Conservation (phyloP, 2,329 filamentous ascomycete species). For the Penicillium sp. region DNA sequence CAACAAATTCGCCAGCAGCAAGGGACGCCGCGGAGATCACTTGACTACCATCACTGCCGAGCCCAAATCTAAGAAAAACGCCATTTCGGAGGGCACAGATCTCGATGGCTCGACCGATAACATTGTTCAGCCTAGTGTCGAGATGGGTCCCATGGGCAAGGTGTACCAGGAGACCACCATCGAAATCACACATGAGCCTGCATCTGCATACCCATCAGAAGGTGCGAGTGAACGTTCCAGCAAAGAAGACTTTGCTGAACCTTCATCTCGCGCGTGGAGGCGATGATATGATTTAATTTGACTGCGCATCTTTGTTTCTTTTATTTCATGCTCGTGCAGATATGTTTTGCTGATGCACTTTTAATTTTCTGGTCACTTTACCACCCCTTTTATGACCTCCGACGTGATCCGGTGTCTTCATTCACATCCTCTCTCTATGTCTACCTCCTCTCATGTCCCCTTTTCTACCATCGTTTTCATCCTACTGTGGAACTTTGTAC, state of each 20-base stretch:
- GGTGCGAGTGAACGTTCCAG: slow-evolving; percentile 28
- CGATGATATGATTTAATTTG: slow-evolving; percentile 12
- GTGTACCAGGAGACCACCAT: slow-evolving; percentile 48
- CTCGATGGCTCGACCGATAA: slow-evolving; percentile 49
- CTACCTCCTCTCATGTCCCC: slow-evolving; percentile 1
- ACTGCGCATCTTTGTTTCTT: background rate
- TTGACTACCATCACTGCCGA: slow-evolving; percentile 32
- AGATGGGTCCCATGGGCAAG: slow-evolving; percentile 36
- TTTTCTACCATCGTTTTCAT: background rate
- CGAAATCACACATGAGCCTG: slow-evolving; percentile 41
- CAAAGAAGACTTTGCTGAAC: slow-evolving; percentile 17
- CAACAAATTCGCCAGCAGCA: slow-evolving; percentile 31
- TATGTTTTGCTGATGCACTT: background rate
- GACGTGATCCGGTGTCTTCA: background rate
- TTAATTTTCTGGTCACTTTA: background rate
- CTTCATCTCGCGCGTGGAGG: slow-evolving; percentile 23
- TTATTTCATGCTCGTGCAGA: background rate
- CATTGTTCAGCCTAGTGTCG: slow-evolving; percentile 38
- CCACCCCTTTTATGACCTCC: background rate
- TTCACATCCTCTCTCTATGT: background rate
- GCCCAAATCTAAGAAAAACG: slow-evolving; percentile 18
- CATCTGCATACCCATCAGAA: slow-evolving; percentile 31
- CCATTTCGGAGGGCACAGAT: slow-evolving; percentile 24
- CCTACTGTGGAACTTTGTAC: slow-evolving; percentile 12
- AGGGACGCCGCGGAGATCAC: slow-evolving; percentile 29